A percentile compares a stretch with the other conserved stretches of the same genome.
Conservation (phyloP, 2,329 filamentous ascomycete species). For the Cladophialophora chaetospira region DNA sequence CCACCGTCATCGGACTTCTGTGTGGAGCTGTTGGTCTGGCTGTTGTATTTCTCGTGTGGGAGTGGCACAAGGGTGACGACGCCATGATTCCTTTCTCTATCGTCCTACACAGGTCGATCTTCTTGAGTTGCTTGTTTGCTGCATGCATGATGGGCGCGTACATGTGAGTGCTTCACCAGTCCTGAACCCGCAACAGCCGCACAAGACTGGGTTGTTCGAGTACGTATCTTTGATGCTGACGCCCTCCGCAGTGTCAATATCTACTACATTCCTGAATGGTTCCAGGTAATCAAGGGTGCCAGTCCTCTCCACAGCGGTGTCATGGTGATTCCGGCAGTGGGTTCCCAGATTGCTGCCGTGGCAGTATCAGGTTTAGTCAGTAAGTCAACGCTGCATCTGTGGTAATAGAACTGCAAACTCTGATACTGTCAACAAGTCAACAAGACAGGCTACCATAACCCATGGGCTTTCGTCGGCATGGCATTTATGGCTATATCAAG, state of each 20-base stretch:
- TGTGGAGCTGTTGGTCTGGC: constrained; percentile 34
- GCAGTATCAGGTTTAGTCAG: constrained; percentile 16
- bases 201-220: too few species aligned
- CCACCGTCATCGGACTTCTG: constrained; percentile 35
- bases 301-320: constrained; percentile 33
- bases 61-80: constrained; percentile 23
- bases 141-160: constrained; percentile 37
- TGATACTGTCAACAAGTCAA: not conserved
- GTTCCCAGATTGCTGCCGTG: constrained; percentile 24
- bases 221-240: too few species aligned
- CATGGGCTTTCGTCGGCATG: constrained; percentile 42
- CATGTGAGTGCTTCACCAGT: too few species aligned
- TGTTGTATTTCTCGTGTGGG: constrained; percentile 37
- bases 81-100: constrained; percentile 32
- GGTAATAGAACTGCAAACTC: not conserved
- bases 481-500: constrained; percentile 40
- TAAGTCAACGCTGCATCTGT: not conserved
- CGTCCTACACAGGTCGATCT: constrained; percentile 20
- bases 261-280: constrained; percentile 48
- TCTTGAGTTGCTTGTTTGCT: constrained; percentile 14
- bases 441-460: constrained; percentile 42
- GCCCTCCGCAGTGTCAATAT: too few species aligned
- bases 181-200: too few species aligned
- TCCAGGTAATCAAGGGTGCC: constrained; percentile 47
- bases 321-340: constrained; percentile 26